Evolutionary conservation across 2,329 filamentous ascomycete species (phyloP).

Genomic region (Paecilomyces formosus): DNA sequence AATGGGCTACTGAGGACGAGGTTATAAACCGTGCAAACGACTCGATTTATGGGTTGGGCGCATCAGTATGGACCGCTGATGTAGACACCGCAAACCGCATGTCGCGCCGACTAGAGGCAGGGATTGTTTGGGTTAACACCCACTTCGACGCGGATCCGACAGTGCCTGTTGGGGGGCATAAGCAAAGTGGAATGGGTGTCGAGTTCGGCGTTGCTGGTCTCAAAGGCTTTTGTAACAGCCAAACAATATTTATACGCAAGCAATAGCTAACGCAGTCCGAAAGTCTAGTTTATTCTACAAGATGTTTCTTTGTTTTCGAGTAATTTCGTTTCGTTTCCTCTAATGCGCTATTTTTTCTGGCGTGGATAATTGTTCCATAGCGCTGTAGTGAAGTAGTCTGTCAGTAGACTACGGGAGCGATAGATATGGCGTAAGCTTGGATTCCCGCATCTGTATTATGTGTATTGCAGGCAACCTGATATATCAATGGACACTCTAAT

Average conservation of each 20-base stretch:
- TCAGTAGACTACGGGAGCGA: too few species aligned
- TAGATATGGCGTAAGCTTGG: too few species aligned
- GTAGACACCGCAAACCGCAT: conserved; percentile 41
- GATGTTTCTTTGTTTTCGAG: neutral
- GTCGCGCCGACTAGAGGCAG: conserved; percentile 39
- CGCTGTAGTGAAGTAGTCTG: too few species aligned
- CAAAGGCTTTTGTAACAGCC: neutral
- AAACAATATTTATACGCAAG: neutral
- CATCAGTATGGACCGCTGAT: conserved; percentile 45
- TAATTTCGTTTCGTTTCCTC: neutral
- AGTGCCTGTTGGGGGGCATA: conserved; percentile 61
- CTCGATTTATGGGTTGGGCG: conserved; percentile 43
- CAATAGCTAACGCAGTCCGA: neutral
- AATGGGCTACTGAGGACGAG: conserved; percentile 41
- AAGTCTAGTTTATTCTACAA: neutral
- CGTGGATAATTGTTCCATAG: too few species aligned
- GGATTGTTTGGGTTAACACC: conserved; percentile 41
- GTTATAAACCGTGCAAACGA: conserved; percentile 43
- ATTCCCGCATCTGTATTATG: too few species aligned
- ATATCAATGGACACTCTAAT: too few species aligned
- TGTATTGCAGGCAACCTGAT: too few species aligned
- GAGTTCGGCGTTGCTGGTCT: conserved; percentile 51
- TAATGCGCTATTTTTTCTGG: neutral
- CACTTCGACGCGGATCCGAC: conserved; percentile 66
- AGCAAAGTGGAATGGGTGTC: conserved; percentile 60